phyloP scores from a whole-genome alignment of 2,329 filamentous ascomycete species.

The Talaromyces sp. region DNA sequence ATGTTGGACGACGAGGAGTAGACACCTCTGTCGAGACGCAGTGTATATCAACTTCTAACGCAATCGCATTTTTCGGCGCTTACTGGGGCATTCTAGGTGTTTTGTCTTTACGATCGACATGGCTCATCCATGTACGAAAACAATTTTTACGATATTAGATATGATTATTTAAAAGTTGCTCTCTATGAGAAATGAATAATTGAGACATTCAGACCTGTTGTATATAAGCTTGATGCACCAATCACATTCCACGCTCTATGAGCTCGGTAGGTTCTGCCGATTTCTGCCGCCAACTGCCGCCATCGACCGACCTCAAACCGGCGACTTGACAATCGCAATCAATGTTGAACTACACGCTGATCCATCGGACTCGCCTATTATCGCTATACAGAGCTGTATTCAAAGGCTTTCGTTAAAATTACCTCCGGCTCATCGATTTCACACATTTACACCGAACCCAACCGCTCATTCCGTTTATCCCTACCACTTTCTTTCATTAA shows the following conservation, averaged over 20 bases:
- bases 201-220: not conserved
- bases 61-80: constrained; percentile 15
- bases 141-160: not conserved
- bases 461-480: not conserved
- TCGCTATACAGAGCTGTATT: not conserved
- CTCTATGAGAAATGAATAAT: not conserved
- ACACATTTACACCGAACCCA: not conserved
- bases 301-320: constrained; percentile 3
- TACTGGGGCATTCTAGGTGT: constrained; percentile 5
- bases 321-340: not conserved
- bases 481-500: not conserved
- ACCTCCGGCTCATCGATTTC: not conserved
- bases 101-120: not conserved
- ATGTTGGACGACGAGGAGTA: constrained; percentile 38
- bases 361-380: not conserved
- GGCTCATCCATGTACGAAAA: constrained; percentile 1
- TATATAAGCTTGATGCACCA: not conserved
- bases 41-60: not conserved
- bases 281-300: constrained; percentile 9
- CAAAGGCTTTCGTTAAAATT: not conserved
- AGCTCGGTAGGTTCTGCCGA: constrained; percentile 8
- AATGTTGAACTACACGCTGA: not conserved
- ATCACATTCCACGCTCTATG: not conserved
- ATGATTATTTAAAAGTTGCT: not conserved
- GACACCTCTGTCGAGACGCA: not conserved